Conservation (phyloP, 768 basidiomycete species). For the Lactarius sanguifluus region DNA sequence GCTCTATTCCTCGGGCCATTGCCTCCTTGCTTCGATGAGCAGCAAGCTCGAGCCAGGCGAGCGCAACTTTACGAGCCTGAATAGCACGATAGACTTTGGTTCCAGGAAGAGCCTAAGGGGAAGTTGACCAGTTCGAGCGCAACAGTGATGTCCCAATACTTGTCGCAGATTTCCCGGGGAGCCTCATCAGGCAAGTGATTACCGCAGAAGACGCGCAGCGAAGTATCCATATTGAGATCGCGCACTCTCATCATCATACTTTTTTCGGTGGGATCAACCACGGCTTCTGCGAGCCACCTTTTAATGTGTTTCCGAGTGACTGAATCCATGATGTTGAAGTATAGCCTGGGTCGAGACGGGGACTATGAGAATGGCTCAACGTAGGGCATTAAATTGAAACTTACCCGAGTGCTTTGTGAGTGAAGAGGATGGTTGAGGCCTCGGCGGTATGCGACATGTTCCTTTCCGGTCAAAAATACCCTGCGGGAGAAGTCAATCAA, state of each 20-base stretch:
- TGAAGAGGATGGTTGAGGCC: constrained; percentile 89
- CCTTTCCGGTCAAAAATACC: constrained; percentile 97
- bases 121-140: constrained; percentile 99
- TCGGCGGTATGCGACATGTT: constrained; percentile 90
- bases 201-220: constrained; percentile 94
- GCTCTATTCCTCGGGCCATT: constrained; percentile 77
- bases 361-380: not conserved
- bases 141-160: constrained; percentile 94
- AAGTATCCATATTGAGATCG: constrained; percentile 95
- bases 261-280: constrained; percentile 47
- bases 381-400: constrained; percentile 30
- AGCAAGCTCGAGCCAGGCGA: constrained; percentile 77
- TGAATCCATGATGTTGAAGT: constrained; percentile 78
- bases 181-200: constrained; percentile 81
- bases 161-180: constrained; percentile 78
- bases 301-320: constrained; percentile 76
- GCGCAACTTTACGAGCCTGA: constrained; percentile 83
- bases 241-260: constrained; percentile 91
- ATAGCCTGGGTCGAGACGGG: constrained; percentile 54
- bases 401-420: constrained; percentile 88
- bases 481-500: constrained; percentile 40
- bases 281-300: constrained; percentile 65
- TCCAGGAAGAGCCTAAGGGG: constrained; percentile 89
- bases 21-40: constrained; percentile 76
- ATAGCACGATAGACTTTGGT: constrained; percentile 96